Evolutionary conservation across 2,329 filamentous ascomycete genomes (phyloP), one percentile per base, ranked within the genome.

Genomic region (Sporothrix phasma): DNA sequence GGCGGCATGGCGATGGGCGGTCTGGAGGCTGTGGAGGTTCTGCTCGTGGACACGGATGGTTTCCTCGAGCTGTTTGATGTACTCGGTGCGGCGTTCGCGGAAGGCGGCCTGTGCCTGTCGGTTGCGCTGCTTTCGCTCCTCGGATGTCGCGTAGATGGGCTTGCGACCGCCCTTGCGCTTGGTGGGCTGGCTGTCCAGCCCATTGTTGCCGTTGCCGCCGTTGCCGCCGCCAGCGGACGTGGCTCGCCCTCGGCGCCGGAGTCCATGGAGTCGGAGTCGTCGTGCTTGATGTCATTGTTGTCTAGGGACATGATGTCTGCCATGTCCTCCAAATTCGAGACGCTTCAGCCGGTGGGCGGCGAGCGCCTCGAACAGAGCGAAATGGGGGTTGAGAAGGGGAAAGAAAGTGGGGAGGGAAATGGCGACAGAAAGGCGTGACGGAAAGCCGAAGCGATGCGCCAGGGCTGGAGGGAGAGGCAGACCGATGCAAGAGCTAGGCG

Each of bases 91-190:
- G 69, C 94, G 88, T 78, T 99, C 94, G 70, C 94, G 88, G 73
- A 99, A 99, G 65, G 94, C 94, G 63, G 94, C 94, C 78, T 99
- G 94, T 56, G 94, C 94, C 79, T 97, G 94, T 70, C 94, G 83
- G 74, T 99, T 99, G 69, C 94, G 86, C 78, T 97, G 94, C 80
- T 99, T 97, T 72, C 94, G 88, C 78, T 99, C 94, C 76, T 99
- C 94, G 11, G 94, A 97, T 41, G 94, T 99, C 63, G 94, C 94
- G 82, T 99, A 99, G 68, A 97, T 97, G 93, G 94, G 94, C 80
- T 97, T 99, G 73, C 94, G 88, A 67, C 94, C 94, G 73, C 94
- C 94, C 81, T 99, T 99, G 73, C 94, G 87, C 82, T 99, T 99
- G 74, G 92, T 92, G 67, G 85, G 84, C 73, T 84, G 83, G 69